Conservation (phyloP, 169 alveolate genomes). For the Cytauxzoon felis region DNA sequence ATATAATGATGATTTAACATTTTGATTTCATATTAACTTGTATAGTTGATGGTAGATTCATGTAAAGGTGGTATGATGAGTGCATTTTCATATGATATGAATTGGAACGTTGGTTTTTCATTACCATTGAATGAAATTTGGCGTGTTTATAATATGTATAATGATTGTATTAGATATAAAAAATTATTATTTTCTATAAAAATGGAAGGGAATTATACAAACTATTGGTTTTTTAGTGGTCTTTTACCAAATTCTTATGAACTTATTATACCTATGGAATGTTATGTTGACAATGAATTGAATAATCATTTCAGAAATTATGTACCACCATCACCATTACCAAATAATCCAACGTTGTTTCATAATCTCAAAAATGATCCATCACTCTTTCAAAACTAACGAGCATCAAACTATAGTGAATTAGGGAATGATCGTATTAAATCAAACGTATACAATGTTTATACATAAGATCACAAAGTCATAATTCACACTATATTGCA, state of each 20-base stretch:
- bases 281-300: slow-evolving; percentile 38
- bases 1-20: background rate
- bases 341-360: no score
- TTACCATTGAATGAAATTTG: slow-evolving; percentile 1
- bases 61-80: no score
- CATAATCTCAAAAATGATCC: no score
- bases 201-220: slow-evolving; percentile 27
- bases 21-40: background rate
- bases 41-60: no score
- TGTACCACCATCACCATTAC: no score
- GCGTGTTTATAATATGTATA: slow-evolving; percentile 54
- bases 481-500: no score
- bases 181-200: slow-evolving; percentile 53
- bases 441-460: background rate
- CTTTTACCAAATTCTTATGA: slow-evolving; percentile 49
- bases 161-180: slow-evolving; percentile 63
- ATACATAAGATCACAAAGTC: no score
- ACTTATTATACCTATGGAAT: slow-evolving; percentile 54
- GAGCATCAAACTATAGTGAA: background rate
- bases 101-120: slow-evolving; percentile 49
- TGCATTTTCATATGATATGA: slow-evolving; percentile 14
- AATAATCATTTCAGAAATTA: slow-evolving; percentile 21
- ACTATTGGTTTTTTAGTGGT: slow-evolving; percentile 39
- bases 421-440: background rate
- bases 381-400: no score